Conservation (phyloP, 345 rosid species). For the Sonneratia alba region DNA sequence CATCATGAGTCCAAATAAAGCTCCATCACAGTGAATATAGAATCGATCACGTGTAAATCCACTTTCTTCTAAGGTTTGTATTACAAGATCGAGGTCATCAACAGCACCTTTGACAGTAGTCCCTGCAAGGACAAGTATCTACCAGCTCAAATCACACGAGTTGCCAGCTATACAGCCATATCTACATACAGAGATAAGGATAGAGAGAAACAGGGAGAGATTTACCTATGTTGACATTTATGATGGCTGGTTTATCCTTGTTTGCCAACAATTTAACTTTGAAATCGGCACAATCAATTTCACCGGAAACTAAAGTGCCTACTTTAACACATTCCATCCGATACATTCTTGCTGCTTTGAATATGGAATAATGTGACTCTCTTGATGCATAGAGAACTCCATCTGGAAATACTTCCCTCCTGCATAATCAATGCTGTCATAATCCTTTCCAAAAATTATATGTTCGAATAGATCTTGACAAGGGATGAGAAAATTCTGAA, state of each 20-base stretch:
- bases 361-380: constrained; percentile 86
- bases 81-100: constrained; percentile 92
- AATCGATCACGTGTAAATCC: constrained; percentile 70
- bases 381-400: constrained; percentile 82
- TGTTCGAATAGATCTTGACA: background rate
- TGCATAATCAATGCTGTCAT: constrained; percentile 15
- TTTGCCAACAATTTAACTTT: constrained; percentile 52
- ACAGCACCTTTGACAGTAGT: constrained; percentile 98
- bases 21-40: constrained; percentile 98
- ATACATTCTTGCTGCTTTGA: constrained; percentile 95
- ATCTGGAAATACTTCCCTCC: constrained; percentile 89
- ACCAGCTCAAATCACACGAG: background rate
- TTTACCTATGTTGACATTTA: constrained; percentile 86
- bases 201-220: constrained; percentile 1
- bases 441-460: background rate
- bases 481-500: background rate
- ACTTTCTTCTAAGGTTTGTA: constrained; percentile 75
- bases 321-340: constrained; percentile 85
- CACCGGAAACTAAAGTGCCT: constrained; percentile 65
- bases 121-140: constrained; percentile 29
- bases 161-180: background rate
- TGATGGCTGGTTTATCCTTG: constrained; percentile 86
- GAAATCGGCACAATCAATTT: constrained; percentile 79
- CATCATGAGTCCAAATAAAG: constrained; percentile 97
- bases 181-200: background rate